Conservation (phyloP, 768 basidiomycete species). For the Mycena crocata region DNA sequence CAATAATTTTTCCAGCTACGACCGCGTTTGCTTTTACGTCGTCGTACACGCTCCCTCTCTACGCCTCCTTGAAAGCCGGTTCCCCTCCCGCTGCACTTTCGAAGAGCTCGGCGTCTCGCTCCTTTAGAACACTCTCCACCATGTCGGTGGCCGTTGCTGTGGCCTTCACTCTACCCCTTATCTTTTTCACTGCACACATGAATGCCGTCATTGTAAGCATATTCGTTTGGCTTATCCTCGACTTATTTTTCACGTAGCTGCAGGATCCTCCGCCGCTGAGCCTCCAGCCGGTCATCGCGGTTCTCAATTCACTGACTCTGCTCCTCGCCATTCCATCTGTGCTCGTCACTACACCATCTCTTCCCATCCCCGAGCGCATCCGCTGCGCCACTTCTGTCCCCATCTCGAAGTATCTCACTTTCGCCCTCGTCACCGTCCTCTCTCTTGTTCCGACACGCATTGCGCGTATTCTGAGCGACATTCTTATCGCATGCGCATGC, state of each 20-base stretch:
- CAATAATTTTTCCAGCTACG: constrained; percentile 53
- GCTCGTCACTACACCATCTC: constrained; percentile 64
- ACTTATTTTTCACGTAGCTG: constrained; percentile 32
- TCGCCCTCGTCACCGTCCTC: constrained; percentile 54
- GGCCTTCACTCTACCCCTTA: constrained; percentile 66
- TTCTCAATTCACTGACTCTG: constrained; percentile 64
- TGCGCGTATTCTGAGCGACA: constrained; percentile 57
- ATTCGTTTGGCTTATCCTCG: constrained; percentile 8
- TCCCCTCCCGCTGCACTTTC: constrained; percentile 49
- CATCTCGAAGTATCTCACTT: constrained; percentile 57
- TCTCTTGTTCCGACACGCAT: constrained; percentile 56
- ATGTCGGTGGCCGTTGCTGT: constrained; percentile 61
- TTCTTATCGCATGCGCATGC: constrained; percentile 63
- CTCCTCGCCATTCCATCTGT: constrained; percentile 69
- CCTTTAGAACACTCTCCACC: constrained; percentile 69
- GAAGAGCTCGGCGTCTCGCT: constrained; percentile 62
- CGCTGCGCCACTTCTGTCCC: constrained; percentile 57
- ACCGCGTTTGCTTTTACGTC: constrained; percentile 76
- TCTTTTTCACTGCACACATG: constrained; percentile 63
- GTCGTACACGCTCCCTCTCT: constrained; percentile 72
- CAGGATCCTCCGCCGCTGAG: constrained; percentile 41
- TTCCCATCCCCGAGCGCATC: constrained; percentile 58
- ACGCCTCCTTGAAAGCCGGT: constrained; percentile 65
- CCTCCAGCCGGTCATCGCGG: constrained; percentile 50
- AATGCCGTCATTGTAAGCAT: constrained; percentile 43